A percentile compares a stretch with the other conserved stretches of the same genome.
Evolutionary conservation across 1,284 basidiomycete species (phyloP).

Genomic region (Cryptococcus sp.): DNA sequence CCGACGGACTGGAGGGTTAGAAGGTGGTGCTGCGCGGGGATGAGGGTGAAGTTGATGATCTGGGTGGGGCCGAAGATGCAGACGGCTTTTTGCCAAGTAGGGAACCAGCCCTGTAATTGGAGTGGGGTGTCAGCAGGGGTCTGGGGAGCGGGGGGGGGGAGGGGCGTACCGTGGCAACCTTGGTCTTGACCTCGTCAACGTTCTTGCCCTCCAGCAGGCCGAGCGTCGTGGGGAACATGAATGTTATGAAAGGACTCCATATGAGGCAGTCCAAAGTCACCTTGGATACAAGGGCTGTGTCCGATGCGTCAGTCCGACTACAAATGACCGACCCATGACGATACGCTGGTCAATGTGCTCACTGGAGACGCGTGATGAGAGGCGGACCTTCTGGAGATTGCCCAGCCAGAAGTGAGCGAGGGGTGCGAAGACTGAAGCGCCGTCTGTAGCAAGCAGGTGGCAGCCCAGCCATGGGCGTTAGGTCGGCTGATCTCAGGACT

Average conservation of each 20-base stretch:
- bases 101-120: conserved; percentile 29
- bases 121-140: neutral
- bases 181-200: conserved; percentile 34
- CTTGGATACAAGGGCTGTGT: conserved; percentile 26
- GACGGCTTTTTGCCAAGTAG: conserved; percentile 37
- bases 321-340: neutral
- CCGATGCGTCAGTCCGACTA: neutral
- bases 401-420: conserved; percentile 39
- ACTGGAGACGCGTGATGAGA: conserved; percentile 28
- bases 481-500: neutral
- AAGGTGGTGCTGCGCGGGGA: conserved; percentile 76
- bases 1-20: conserved; percentile 72
- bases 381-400: conserved; percentile 27
- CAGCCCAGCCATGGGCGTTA: conserved; percentile 4
- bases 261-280: conserved; percentile 29
- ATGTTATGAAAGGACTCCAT: conserved; percentile 42
- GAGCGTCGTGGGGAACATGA: conserved; percentile 43
- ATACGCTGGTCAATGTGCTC: conserved; percentile 5
- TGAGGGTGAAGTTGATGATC: conserved; percentile 72
- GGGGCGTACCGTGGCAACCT: conserved; percentile 36
- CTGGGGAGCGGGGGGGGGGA: neutral
- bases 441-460: conserved; percentile 9
- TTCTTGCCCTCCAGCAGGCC: conserved; percentile 46
- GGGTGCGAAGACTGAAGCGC: conserved; percentile 39
- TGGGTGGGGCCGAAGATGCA: conserved; percentile 75